Base-by-base conservation (phyloP, 2,329 filamentous ascomycete genomes). In the Fusarium citri region DNA sequence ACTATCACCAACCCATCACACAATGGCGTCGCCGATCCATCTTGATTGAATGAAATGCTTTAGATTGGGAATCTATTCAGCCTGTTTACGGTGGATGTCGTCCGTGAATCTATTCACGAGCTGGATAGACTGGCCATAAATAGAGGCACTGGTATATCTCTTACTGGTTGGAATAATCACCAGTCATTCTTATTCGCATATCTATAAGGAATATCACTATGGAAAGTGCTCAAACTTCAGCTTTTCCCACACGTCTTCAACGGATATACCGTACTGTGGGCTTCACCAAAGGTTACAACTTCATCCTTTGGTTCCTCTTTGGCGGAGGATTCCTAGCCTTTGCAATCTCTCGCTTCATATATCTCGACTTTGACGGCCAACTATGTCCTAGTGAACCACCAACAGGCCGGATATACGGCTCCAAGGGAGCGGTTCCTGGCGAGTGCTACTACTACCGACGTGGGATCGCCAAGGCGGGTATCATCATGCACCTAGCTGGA, bases 231-330 rank as follows among this genome's bases (percentile, higher is more conserved):
- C 58, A 40, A 26, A 5, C 20, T 2, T 8, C 23, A 8, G 26
- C 37, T 30, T 45, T 23, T 12, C n/a, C 26, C 6, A 55, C 46
- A 14, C 48, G 20, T 18, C 34, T 64, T 4, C 53, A 42, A 9
- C 58, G 58, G 7, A 49, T 85, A 20, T 85, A 84, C 72, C 77
- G 79, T 45, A 78, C 81, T 5, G 61, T 89, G 26, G 88, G 88
- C 50, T 90, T 90, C 78, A 76, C 78, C 4, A 86, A 85, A 71
- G 81, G 80, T 37, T 89, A 88, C 80, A 89, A 88, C 75, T 88
- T 89, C 68, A 68, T 80, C 40, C 79, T 90, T 4, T 90, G 83
- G 76, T 77, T 84, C 65, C 76, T 87, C 50, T 83, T 86, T 53
- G 78, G 74, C 41, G 84, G 84, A 5, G 78, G 79, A 2, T 77